A percentile compares a stretch with the other conserved stretches of the same genome.
phyloP scores from a whole-genome alignment of 345 rosid genomes.

The Camelina sativa region DNA sequence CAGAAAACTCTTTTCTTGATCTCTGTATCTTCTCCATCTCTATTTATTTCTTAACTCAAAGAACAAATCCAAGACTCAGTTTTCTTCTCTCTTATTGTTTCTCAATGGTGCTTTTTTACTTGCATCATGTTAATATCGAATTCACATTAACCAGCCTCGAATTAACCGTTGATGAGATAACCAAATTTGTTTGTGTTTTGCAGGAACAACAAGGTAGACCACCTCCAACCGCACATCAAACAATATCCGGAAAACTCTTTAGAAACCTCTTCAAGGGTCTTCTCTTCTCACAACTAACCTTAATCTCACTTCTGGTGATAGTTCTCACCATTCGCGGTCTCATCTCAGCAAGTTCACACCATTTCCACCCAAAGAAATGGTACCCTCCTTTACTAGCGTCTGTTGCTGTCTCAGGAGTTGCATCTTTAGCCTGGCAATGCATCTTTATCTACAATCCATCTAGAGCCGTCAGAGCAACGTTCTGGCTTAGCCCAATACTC shows the following conservation, averaged over 20 bases:
- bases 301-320: slow-evolving; percentile 55
- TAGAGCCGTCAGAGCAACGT: slow-evolving; percentile 60
- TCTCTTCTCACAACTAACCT: slow-evolving; percentile 63
- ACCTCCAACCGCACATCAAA: slow-evolving; percentile 26
- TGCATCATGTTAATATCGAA: not conserved
- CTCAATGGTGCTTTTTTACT: slow-evolving; percentile 20
- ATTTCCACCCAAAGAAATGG: slow-evolving; percentile 75
- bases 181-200: slow-evolving; percentile 17
- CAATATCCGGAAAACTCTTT: slow-evolving; percentile 47
- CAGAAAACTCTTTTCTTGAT: slow-evolving; percentile 21
- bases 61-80: slow-evolving; percentile 1
- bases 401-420: slow-evolving; percentile 53
- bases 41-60: slow-evolving; percentile 15
- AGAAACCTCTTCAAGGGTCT: slow-evolving; percentile 60
- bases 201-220: slow-evolving; percentile 57
- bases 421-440: slow-evolving; percentile 63
- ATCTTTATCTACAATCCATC: slow-evolving; percentile 52
- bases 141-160: slow-evolving; percentile 3
- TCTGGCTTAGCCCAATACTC: slow-evolving; percentile 71
- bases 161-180: not conserved
- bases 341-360: slow-evolving; percentile 51
- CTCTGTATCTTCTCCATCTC: not conserved
- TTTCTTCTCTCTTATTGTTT: not conserved
- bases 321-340: slow-evolving; percentile 67
- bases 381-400: slow-evolving; percentile 75